These are phyloP conservation scores for Solidago caesia DNA, from an alignment of 129 eudicot species.

Conservation along the genomic window DNA sequence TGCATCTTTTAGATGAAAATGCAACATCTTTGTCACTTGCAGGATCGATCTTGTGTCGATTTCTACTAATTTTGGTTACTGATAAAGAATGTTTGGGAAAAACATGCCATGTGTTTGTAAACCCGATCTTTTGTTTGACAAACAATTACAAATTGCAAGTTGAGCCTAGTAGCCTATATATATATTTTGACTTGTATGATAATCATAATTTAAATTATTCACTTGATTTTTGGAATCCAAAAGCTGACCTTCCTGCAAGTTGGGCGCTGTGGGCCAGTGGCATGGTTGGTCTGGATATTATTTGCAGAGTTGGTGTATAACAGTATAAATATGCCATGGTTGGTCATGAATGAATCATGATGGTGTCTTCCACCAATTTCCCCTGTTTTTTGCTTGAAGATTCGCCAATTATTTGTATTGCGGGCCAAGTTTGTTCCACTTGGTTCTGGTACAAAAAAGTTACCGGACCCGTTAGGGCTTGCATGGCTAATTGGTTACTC, in stretches of 20 bases:
- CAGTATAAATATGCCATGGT: conserved; percentile 1
- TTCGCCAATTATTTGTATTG: conserved; percentile 29
- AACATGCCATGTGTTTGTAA: no score
- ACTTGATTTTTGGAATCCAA: not conserved
- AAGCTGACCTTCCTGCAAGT: not conserved
- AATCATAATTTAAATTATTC: not conserved
- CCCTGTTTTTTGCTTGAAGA: conserved; percentile 29
- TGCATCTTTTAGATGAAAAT: not conserved
- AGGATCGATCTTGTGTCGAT: not conserved
- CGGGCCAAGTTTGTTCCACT: conserved; percentile 22
- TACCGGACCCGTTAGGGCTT: not conserved
- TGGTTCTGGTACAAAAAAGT: conserved; percentile 6
- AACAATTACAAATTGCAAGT: not conserved
- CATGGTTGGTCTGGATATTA: not conserved
- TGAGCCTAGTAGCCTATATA: not conserved
- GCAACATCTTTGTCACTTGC: not conserved
- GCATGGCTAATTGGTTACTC: not conserved
- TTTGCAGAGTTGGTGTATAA: not conserved
- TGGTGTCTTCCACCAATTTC: conserved; percentile 31
- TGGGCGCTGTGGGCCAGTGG: not conserved
- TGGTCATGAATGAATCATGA: conserved; percentile 26
- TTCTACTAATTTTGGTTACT: not conserved
- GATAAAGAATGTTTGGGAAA: not conserved
- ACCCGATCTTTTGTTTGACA: no score
- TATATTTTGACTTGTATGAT: not conserved